Base-by-base conservation (phyloP, 495 filamentous ascomycete species). In the Aspergillus heteromorphus region DNA sequence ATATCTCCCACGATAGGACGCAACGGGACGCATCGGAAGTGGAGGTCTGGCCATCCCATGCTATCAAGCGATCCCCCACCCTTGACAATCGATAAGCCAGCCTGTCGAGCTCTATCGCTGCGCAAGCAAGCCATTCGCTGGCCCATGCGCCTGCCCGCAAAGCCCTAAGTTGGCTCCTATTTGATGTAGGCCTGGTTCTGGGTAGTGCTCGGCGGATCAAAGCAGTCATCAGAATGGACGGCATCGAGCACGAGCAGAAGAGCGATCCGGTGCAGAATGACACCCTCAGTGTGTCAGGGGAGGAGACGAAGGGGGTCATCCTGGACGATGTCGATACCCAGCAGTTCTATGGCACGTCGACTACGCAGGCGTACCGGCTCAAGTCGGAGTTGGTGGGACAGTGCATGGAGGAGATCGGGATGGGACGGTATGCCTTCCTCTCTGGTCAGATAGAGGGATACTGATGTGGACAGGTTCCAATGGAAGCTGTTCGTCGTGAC, bases 331-430 rank as follows among this genome's bases (percentile, higher is more conserved):
- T 29, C 0, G 62, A 62, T n/a, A 55, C 65, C 19, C 53, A 59
- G 45, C 60, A 63, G 40, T 69, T 69, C 53, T 69, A 71, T 45
- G 66, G 68, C 47, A 62, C 64, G 4, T 65, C 64, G 1, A 69
- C 66, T 0, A 67, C 64, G 0, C 58, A 67, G 17, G 58, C 66
- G 0, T 71, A 71, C 51, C 64, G 68, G 8, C 56, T 71, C 38
- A 69, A 71, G 42, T 71, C 68, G 5, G 68, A 69, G 36, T 18
- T 71, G 40, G 52, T 71, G 2, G 67, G 62, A 0, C 52, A 62
- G 47, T 67, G 59, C 45, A 61, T 71, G 59, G 65, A 64, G 30
- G 62, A 69, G 19, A 69, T 71, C 52, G 66, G 66, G 0, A 69
- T 71, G 68, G 66, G 68, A 54, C 55, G 54, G 66, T 69, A 57